Conservation (phyloP, 352 stramenopile species). For the Pythium phragmitis region DNA sequence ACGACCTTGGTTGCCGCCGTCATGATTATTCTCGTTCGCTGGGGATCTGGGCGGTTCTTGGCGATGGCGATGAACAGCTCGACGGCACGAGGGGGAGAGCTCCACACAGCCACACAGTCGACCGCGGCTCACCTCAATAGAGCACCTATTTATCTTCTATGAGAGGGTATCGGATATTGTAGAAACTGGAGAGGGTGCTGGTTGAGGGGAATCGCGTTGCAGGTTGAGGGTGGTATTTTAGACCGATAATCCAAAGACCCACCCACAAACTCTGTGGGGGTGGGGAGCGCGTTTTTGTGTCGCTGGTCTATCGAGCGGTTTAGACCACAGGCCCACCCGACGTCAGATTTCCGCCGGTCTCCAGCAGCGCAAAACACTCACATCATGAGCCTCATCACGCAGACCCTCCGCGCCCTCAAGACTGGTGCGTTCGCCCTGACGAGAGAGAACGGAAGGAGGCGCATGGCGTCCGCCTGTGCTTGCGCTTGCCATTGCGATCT, state of each 20-base stretch:
- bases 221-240: background rate
- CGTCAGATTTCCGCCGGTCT: constrained; percentile 42
- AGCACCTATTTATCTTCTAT: background rate
- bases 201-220: constrained; percentile 6
- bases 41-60: constrained; percentile 1
- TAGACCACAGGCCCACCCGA: constrained; percentile 15
- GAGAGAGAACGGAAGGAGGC: background rate
- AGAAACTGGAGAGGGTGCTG: constrained; percentile 2
- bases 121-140: constrained; percentile 14
- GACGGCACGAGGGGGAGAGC: background rate
- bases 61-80: constrained; percentile 1
- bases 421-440: constrained; percentile 44
- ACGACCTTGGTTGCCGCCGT: constrained; percentile 54
- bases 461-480: background rate
- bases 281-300: constrained; percentile 29
- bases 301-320: constrained; percentile 26
- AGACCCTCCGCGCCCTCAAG: constrained; percentile 79
- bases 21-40: constrained; percentile 44
- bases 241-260: background rate
- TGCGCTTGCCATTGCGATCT: background rate
- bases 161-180: constrained; percentile 1
- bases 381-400: constrained; percentile 79
- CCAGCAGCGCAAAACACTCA: constrained; percentile 24
- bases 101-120: constrained; percentile 29
- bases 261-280: background rate